These are phyloP conservation scores for Pleurotus tuoliensis DNA, from an alignment of 768 basidiomycete species.

Conservation along the genomic window DNA sequence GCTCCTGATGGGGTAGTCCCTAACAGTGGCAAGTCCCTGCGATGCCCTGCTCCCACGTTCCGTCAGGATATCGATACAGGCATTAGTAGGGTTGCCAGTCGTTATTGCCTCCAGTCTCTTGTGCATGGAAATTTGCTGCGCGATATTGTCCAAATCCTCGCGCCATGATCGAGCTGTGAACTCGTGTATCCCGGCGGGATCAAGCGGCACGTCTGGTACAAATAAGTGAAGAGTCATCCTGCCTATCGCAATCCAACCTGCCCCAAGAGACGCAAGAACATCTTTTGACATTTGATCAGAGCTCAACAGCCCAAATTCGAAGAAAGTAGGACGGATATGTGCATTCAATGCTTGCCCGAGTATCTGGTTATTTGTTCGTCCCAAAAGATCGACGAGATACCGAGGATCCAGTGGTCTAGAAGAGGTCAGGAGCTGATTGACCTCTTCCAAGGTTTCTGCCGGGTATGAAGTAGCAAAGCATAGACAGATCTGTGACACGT, in stretches of 20 bases:
- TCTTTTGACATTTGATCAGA: slow-evolving; percentile 8
- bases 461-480: slow-evolving; percentile 43
- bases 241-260: slow-evolving; percentile 58
- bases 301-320: not conserved
- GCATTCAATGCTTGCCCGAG: slow-evolving; percentile 26
- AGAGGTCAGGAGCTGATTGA: slow-evolving; percentile 12
- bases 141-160: slow-evolving; percentile 35
- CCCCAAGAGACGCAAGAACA: slow-evolving; percentile 20
- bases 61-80: slow-evolving; percentile 43
- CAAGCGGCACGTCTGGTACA: slow-evolving; percentile 81
- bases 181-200: slow-evolving; percentile 71
- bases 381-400: slow-evolving; percentile 26
- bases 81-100: slow-evolving; percentile 55
- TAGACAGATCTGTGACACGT: slow-evolving; percentile 31
- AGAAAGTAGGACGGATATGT: slow-evolving; percentile 26
- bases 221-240: slow-evolving; percentile 64
- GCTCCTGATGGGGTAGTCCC: slow-evolving; percentile 26
- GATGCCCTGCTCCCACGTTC: slow-evolving; percentile 24
- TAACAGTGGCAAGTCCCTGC: slow-evolving; percentile 21
- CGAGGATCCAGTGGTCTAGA: slow-evolving; percentile 11
- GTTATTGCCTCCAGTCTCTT: slow-evolving; percentile 46
- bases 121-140: slow-evolving; percentile 52
- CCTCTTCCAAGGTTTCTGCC: slow-evolving; percentile 14
- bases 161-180: slow-evolving; percentile 40
- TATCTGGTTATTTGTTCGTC: slow-evolving; percentile 25